Base-by-base conservation (phyloP, 257 asterid species). In the Buddleja alternifolia region DNA sequence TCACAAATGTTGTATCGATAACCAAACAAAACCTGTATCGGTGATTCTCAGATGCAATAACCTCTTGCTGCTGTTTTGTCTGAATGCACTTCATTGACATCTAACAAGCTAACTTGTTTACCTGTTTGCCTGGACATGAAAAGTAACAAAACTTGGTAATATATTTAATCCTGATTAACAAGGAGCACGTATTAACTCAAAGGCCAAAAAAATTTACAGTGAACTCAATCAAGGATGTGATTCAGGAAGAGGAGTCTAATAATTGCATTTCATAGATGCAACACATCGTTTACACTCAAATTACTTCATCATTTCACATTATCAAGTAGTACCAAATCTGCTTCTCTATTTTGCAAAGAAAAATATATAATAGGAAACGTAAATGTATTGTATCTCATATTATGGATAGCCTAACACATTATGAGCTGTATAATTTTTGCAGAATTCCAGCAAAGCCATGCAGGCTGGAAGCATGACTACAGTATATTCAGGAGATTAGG, bases 81-180 rank as follows among this genome's bases (percentile, higher is more conserved):
- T 57, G 71, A 21, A 29, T 4, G 58, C 51, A 37, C 66, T 65
- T 52, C 69, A 17, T 47, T 57, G 68, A 48, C 69, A 48, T 29
- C 24, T 2, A 24, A 34, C 36, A 48, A 47, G 47, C 44, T 20
- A 67, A 54, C 25, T 34, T 11, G 59, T 69, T 75, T 40, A 82
- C 82, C 84, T 77, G 84, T 42, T 61, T 63, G 47, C 71, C 90
- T 82, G 85, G 44, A 75, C n/a, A 63, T 42, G 46, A 46, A 66
- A 63, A 40, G 21, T 25, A 68, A 45, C 21, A n/a, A 6, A 62
- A 48, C 63, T 70, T 47, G 6, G 64, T 40, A 8, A 69, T 19
- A 15, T 41, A 50, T 39, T 11, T 8, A 10, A n/a, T 44, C 7
- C 16, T 14, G 34, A 42, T 17, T 41, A 24, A 61, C 10, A 32